Base-by-base conservation (phyloP, 345 rosid species). In the Sapria himalayana region DNA sequence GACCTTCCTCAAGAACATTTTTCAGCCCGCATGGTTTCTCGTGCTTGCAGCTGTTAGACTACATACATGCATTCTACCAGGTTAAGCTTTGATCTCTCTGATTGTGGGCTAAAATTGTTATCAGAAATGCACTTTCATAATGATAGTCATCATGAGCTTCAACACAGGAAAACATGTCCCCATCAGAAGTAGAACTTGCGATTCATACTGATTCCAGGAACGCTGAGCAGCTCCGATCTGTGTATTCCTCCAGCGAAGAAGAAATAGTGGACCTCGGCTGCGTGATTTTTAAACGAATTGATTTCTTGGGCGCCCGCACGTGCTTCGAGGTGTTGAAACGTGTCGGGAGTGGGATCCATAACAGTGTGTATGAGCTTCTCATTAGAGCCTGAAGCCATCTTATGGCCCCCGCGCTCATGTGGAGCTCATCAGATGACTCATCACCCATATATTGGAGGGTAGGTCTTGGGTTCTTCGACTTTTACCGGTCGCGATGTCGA, bases 181-280 rank as follows among this genome's bases (percentile, higher is more conserved):
- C 49, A 33, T 41, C 65, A 25, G 97, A 81, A 69, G 32, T 78
- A 54, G 78, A 68, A 51, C 69, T 54, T 20, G 89, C 85, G 1
- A 76, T 81, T 50, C 94, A 86, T 64, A 76, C 92, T 0, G 92
- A 81, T 48, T 86, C 93, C 0, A 66, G 82, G 61, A 79, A 86
- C 22, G 92, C 85, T 16, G 89, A 86, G 50, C 58, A 73, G 57
- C 85, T 78, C 34, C 64, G 94, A 50, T 55, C 78, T 17, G 65
- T 31, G 11, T 81, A 73, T 48, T 48, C 71, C 49, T 66, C 65
- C 33, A 73, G n/a, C n/a, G n/a, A n/a, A n/a, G n/a, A 66, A 58
- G 92, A 75, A 52, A 55, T 68, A 29, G 44, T 41, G 11, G 70
- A 57, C 48, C 39, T 43, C 33, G 81, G 77, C 40, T 41, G 39